Evolutionary conservation across 23 red algal genomes (phyloP), one percentile per base, ranked within the genome.

Genomic region (Chondrus crispus): DNA sequence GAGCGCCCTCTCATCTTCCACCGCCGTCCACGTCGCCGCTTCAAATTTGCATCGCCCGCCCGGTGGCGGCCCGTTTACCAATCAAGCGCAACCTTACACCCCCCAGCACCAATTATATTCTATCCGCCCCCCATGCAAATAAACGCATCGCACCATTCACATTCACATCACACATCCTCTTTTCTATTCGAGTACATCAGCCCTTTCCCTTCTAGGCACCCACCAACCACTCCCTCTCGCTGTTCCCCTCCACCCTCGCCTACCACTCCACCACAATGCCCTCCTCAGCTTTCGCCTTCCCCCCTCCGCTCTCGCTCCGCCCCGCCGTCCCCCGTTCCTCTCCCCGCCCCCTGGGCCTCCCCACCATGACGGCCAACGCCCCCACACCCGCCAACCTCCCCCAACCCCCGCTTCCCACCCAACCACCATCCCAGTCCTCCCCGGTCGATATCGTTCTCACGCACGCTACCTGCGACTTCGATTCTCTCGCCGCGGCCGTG

Each of bases 381-480:
- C n/a, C n/a, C n/a, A n/a, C n/a, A n/a, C n/a, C n/a, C n/a, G n/a
- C n/a, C n/a, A n/a, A n/a, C n/a, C n/a, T 55, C 20, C 50, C 12
- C 50, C 50, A 55, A 20, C 50, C 20, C 50, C 50, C 50, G 13
- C 50, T 12, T 55, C 50, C 50, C 20, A 12, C 50, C 50, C 13
- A 12, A 55, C 50, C 50, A 14, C 50, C 13, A 12, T 20, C 50
- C 12, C 50, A 55, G 20, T 55, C 50, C 20, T 20, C 50, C 50
- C 50, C 13, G 13, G 13, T 55, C 20, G 50, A 55, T 55, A 89
- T 93, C 81, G 54, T 84, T 50, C 74, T 93, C 70, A 73, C 58
- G 44, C 91, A 93, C 24, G 66, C 66, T 11, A 71, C 91, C 29
- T 80, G 62, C 48, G 91, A 93, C 68, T 93, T 87, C 74, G 91